These are phyloP conservation scores for Epichloe aotearoae DNA, from an alignment of 2,329 filamentous ascomycete genomes.

Conservation along the genomic window DNA sequence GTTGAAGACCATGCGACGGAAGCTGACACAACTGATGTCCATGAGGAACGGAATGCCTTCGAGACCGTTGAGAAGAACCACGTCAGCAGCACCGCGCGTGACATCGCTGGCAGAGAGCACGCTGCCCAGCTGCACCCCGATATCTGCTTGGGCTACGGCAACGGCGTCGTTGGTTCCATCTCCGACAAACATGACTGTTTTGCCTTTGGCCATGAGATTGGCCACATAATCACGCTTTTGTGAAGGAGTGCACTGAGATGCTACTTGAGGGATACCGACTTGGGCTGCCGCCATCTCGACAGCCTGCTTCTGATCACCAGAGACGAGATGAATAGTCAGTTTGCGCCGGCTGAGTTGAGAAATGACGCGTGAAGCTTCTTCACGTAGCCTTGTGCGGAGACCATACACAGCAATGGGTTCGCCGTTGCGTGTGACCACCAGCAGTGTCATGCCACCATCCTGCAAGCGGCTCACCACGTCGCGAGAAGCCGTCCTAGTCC, in stretches of 20 bases:
- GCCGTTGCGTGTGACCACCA: constrained; percentile 14
- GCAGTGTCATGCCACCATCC: constrained; percentile 13
- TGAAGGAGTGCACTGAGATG: constrained; percentile 33
- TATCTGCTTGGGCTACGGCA: constrained; percentile 44
- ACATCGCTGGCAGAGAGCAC: constrained; percentile 34
- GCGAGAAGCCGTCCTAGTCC: constrained; percentile 20
- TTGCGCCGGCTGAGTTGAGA: constrained; percentile 28
- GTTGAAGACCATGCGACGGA: constrained; percentile 41
- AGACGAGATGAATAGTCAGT: constrained; percentile 41
- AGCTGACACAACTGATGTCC: constrained; percentile 25
- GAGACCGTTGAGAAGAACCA: constrained; percentile 41
- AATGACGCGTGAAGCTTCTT: constrained; percentile 31
- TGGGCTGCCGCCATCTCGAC: constrained; percentile 36
- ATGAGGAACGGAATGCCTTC: constrained; percentile 37
- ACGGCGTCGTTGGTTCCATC: constrained; percentile 53
- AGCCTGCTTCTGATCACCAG: constrained; percentile 38
- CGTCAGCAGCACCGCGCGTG: constrained; percentile 41
- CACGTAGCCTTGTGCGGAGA: constrained; percentile 24
- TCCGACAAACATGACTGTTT: constrained; percentile 41
- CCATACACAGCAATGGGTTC: constrained; percentile 33
- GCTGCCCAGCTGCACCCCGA: constrained; percentile 46
- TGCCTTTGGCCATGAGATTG: constrained; percentile 18
- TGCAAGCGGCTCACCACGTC: constrained; percentile 10
- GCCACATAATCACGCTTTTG: constrained; percentile 42
- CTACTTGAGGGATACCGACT: constrained; percentile 24